Conservation (phyloP, 805 yeast species). For the Naumovozyma dairenensis region DNA sequence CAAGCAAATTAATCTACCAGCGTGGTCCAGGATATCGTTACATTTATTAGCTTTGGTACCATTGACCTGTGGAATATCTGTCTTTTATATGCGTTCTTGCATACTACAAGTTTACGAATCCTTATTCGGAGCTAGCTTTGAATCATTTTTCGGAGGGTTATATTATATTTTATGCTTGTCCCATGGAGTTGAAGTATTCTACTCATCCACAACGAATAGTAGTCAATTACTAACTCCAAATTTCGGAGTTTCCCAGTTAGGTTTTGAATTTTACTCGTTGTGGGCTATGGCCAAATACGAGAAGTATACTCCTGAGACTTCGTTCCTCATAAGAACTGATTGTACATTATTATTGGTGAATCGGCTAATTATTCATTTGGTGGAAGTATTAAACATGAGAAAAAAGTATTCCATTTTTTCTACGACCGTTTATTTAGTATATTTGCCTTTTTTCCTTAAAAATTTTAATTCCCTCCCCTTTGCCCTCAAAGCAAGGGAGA, state of each 20-base stretch:
- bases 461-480: constrained; percentile 18
- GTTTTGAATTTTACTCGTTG: constrained; percentile 24
- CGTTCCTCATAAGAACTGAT: neutral
- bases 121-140: too few species aligned
- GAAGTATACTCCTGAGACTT: constrained; percentile 5
- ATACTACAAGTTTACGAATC: neutral
- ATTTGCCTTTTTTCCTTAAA: constrained; percentile 42
- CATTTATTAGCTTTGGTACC: constrained; percentile 18
- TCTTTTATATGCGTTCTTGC: neutral
- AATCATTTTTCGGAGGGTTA: constrained; percentile 5
- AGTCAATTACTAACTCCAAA: constrained; percentile 18
- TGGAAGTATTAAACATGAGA: constrained; percentile 46
- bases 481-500: neutral
- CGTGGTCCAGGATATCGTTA: constrained; percentile 29
- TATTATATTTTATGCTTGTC: constrained; percentile 30
- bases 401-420: constrained; percentile 56
- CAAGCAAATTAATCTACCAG: constrained; percentile 9
- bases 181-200: constrained; percentile 40
- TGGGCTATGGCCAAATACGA: constrained; percentile 22
- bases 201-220: constrained; percentile 39
- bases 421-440: constrained; percentile 36
- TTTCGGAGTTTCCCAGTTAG: neutral
- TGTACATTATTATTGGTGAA: constrained; percentile 42
- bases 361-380: constrained; percentile 52
- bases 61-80: constrained; percentile 32